Evolutionary conservation across 208 protist genomes (phyloP), one percentile per base, ranked within the genome.

Genomic region (Trichomonas gallinae): DNA sequence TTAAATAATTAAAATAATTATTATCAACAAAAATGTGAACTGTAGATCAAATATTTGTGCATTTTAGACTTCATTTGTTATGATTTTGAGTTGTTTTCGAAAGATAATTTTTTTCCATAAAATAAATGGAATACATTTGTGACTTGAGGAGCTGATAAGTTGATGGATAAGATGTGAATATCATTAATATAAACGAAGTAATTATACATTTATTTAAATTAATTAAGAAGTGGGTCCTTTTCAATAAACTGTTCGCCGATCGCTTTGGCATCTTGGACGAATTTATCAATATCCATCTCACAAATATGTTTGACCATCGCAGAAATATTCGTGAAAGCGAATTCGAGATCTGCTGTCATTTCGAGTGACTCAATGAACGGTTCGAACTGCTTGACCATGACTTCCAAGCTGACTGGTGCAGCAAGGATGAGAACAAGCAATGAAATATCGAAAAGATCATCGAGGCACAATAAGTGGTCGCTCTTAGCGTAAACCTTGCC

Each of bases 401-500:
- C n/a, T 13, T 51, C n/a, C 11, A 93, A 13, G 13, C 40, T 42
- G 26, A 93, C 34, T 0, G 87, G 87, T 38, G 42, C 44, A 38
- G 87, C 11, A 36, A 93, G 23, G 2, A 93, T 21, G 0, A 93
- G 8, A 34, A 51, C 34, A 11, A 93, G 21, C 2, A 93, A 17
- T 11, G 87, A 44, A 38, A 93, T 93, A 51, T 93, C 87, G 44
- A 93, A 93, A 11, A 93, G 36, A 51, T 93, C 87, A 58, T 93
- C 87, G 10, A 93, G n/a, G 46, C 87, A 93, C 2, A 93, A 15
- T 38, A 93, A 38, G 45, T 93, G 87, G 51, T 93, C 87, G 31
- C 87, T 93, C 34, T 93, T 93, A 38, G 87, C 87, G 26, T 58
- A 51, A 2, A 93, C 44, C 51, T 93, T 93, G 15, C 83, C 83